Evolutionary conservation across 306 rosid species (phyloP).

Genomic region (Castanopsis chinensis): DNA sequence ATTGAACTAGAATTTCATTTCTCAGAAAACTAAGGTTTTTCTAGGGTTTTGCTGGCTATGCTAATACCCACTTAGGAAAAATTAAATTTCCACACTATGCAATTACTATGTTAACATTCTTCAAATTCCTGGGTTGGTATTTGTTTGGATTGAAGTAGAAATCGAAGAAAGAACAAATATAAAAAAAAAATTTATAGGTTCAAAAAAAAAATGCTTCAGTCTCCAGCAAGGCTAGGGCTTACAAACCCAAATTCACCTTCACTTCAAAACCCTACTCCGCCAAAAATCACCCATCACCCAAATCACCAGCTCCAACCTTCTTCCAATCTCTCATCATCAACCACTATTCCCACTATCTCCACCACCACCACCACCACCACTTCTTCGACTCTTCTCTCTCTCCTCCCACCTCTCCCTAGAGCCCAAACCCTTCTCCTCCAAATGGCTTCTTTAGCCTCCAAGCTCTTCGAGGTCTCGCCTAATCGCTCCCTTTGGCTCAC

Average conservation of each 20-base stretch:
- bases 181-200: not conserved
- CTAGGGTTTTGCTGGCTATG: too few species aligned
- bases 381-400: slow-evolving; percentile 62
- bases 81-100: too few species aligned
- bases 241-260: slow-evolving; percentile 78
- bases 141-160: not conserved
- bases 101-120: too few species aligned
- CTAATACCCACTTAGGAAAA: too few species aligned
- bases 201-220: slow-evolving; percentile 30
- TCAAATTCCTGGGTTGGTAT: not conserved
- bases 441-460: slow-evolving; percentile 75
- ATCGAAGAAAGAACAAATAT: not conserved
- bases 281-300: slow-evolving; percentile 61
- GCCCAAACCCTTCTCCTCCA: slow-evolving; percentile 83
- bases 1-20: too few species aligned
- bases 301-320: slow-evolving; percentile 27
- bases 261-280: slow-evolving; percentile 66
- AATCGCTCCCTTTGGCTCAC: slow-evolving; percentile 69
- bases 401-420: slow-evolving; percentile 86
- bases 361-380: slow-evolving; percentile 36
- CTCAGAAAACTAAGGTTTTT: too few species aligned
- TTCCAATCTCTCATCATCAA: not conserved
- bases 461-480: slow-evolving; percentile 76
- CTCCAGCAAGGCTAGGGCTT: slow-evolving; percentile 87
- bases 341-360: not conserved